Percentiles rank a stretch among this genome's conserved stretches.
phyloP scores from a whole-genome alignment of 441 rosid species.

The Daphne laureola region DNA sequence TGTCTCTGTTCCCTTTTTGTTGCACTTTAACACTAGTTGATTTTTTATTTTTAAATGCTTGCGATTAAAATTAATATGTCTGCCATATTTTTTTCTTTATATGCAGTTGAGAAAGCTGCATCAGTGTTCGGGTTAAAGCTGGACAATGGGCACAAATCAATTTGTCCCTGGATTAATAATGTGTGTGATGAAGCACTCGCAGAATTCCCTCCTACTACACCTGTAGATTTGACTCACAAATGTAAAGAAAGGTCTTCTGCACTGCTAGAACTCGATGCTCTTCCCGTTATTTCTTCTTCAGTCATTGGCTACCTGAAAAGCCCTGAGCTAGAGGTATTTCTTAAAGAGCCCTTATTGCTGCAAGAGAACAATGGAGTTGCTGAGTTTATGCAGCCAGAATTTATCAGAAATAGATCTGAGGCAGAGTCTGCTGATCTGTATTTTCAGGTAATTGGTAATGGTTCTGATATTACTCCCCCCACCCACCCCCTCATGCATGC shows the following conservation, averaged over 20 bases:
- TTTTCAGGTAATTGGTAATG: slow-evolving; percentile 45
- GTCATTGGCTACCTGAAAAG: slow-evolving; percentile 61
- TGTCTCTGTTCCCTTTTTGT: slow-evolving; percentile 6
- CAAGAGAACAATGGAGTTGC: slow-evolving; percentile 15
- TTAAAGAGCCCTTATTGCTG: slow-evolving; percentile 25
- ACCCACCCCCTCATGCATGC: too few relatives aligned
- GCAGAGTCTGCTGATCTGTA: slow-evolving; percentile 39
- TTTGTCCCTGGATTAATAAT: slow-evolving; percentile 83
- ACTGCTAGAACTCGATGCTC: slow-evolving; percentile 52
- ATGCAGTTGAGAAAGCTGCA: slow-evolving; percentile 84
- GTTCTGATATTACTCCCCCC: background rate
- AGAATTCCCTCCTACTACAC: slow-evolving; percentile 75
- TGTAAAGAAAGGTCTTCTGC: slow-evolving; percentile 48
- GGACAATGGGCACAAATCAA: slow-evolving; percentile 71
- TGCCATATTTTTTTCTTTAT: slow-evolving; percentile 8
- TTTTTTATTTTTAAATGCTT: slow-evolving; percentile 8
- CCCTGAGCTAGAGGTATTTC: slow-evolving; percentile 59
- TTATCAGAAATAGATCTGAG: slow-evolving; percentile 30
- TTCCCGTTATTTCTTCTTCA: slow-evolving; percentile 66
- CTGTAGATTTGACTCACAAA: slow-evolving; percentile 58
- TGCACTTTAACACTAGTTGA: slow-evolving; percentile 1
- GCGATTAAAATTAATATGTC: slow-evolving; percentile 3
- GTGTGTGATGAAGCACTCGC: slow-evolving; percentile 76
- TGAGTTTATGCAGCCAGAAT: slow-evolving; percentile 21
- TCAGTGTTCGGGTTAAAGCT: slow-evolving; percentile 83